Evolutionary conservation across 2,329 filamentous ascomycete species (phyloP).

Genomic region (Rutstroemia sydowiana): DNA sequence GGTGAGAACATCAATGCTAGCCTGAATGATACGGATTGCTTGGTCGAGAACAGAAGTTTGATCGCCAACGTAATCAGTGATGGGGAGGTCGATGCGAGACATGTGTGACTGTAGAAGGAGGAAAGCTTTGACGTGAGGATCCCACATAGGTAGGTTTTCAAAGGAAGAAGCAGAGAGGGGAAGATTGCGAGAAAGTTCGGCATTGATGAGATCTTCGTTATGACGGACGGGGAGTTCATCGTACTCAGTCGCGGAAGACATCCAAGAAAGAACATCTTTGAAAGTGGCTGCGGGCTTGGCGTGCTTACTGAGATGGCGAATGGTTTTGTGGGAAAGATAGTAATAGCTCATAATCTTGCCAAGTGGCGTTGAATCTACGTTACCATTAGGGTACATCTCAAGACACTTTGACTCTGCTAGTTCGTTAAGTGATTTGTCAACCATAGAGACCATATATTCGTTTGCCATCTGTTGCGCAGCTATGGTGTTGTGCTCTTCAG

Average conservation of each 20-base stretch:
- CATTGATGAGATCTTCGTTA: slow-evolving; percentile 97
- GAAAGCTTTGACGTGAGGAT: slow-evolving; percentile 96
- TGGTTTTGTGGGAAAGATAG: slow-evolving; percentile 91
- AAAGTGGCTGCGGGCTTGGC: slow-evolving; percentile 72
- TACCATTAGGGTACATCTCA: slow-evolving; percentile 73
- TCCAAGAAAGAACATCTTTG: slow-evolving; percentile 79
- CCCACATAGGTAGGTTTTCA: slow-evolving; percentile 83
- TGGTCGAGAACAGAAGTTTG: slow-evolving; percentile 87
- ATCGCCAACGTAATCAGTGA: slow-evolving; percentile 95
- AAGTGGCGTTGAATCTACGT: slow-evolving; percentile 81
- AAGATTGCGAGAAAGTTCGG: slow-evolving; percentile 74
- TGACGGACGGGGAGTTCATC: slow-evolving; percentile 96
- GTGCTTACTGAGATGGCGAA: slow-evolving; percentile 72
- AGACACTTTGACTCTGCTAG: slow-evolving; percentile 81
- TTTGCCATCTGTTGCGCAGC: slow-evolving; percentile 82
- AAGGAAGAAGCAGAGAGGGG: slow-evolving; percentile 43
- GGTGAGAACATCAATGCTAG: slow-evolving; percentile 85
- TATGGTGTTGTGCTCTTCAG: slow-evolving; percentile 84
- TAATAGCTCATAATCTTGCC: slow-evolving; percentile 99
- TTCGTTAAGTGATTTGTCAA: slow-evolving; percentile 77
- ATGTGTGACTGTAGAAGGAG: slow-evolving; percentile 91
- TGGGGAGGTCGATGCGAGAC: slow-evolving; percentile 84
- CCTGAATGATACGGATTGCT: slow-evolving; percentile 93
- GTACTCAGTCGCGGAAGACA: slow-evolving; percentile 89
- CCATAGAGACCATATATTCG: slow-evolving; percentile 89